Evolutionary conservation across 192 early-diverging fungal species (phyloP).

Genomic region (Powellomyces hirtus): DNA sequence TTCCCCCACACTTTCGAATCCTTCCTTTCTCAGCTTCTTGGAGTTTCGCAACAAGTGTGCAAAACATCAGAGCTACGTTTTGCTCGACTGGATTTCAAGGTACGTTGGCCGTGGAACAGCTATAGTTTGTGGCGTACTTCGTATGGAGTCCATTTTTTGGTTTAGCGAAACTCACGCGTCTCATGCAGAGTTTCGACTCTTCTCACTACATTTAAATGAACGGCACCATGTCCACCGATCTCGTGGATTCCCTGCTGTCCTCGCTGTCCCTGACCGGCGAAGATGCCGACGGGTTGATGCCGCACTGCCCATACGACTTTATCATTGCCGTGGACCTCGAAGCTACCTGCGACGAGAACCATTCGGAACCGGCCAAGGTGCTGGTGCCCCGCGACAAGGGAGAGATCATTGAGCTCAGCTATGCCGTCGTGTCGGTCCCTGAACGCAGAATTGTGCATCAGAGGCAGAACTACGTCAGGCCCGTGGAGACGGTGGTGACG

Average conservation of each 20-base stretch:
- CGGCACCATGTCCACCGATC: slow-evolving; percentile 4
- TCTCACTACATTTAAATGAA: slow-evolving; percentile 12
- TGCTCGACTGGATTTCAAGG: too few relatives aligned
- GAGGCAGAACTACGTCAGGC: slow-evolving; percentile 27
- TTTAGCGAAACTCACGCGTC: too few relatives aligned
- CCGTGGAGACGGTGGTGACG: slow-evolving; percentile 43
- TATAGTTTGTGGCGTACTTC: too few relatives aligned
- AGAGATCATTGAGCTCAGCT: slow-evolving; percentile 40
- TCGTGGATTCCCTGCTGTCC: slow-evolving; percentile 14
- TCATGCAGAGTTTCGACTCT: too few relatives aligned
- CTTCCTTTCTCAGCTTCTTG: too few relatives aligned
- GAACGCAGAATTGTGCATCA: slow-evolving; percentile 24
- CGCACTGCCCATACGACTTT: slow-evolving; percentile 44
- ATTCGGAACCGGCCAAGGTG: slow-evolving; percentile 50
- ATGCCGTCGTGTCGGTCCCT: slow-evolving; percentile 30
- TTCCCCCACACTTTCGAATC: too few relatives aligned
- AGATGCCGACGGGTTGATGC: background rate
- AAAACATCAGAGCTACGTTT: too few relatives aligned
- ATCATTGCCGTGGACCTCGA: slow-evolving; percentile 67
- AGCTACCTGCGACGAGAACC: slow-evolving; percentile 73
- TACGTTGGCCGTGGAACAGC: too few relatives aligned
- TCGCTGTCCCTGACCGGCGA: slow-evolving; percentile 18
- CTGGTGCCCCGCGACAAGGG: slow-evolving; percentile 47
- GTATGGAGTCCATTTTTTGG: too few relatives aligned
- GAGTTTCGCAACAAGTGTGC: too few relatives aligned